Evolutionary conservation across 306 rosid genomes (phyloP), one percentile per base, ranked within the genome.

Genomic region (Boehmeria nivea): DNA sequence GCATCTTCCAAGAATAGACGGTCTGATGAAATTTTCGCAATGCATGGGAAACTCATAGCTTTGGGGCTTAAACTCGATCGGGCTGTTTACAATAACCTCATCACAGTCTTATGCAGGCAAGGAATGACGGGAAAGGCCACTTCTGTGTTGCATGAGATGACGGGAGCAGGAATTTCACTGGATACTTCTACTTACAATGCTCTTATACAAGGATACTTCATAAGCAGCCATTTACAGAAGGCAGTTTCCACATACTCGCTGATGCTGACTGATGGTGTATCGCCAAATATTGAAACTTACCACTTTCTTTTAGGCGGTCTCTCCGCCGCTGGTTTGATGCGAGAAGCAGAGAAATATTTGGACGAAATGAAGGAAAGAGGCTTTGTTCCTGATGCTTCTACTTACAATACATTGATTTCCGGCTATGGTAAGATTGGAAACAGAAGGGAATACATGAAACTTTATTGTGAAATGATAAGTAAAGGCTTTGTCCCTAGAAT

Each of bases 51-150:
- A 66, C 87, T 91, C 63, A 67, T 87, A 8, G 61, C 45, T 67
- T 56, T 75, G 78, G 94, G 94, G 56, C 85, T 91, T 57, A 60
- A 66, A 61, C 87, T 78, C 8, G 59, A 77, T 78, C 73, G 0
- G 59, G 75, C 65, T 15, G 84, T 81, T 49, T 91, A 80, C 64
- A 83, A 82, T 64, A 75, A 66, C 58, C 89, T 91, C 61, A 84
- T 91, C 25, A 63, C 70, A 49, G 73, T 71, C 47, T 64, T 91
- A 18, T 84, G 99, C 79, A 78, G 82, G 66, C 61, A 82, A 37
- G 96, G 96, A 59, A 91, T 91, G 95, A 87, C 95, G 16, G 72
- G 14, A 54, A 84, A 65, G 71, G 99, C 96, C 44, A 72, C 86
- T 64, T 58, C 58, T 24, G 93, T 87, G 31, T 66, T 82, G 60